Evolutionary conservation across 345 rosid species (phyloP), one percentile per base, ranked within the genome.

Genomic region (Eucalyptus caleyi): DNA sequence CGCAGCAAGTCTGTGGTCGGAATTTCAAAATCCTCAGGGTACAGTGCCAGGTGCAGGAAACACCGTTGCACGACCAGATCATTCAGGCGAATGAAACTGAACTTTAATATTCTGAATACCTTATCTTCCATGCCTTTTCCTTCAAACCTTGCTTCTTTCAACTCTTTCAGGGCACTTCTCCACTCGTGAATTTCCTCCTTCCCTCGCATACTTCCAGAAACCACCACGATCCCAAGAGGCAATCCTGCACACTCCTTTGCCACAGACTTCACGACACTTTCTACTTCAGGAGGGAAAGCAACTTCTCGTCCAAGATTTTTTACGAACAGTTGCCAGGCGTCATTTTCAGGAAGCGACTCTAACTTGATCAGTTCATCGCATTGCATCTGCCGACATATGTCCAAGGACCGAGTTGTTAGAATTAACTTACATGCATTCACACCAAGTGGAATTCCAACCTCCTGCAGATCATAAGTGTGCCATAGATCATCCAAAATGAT

Each of bases 1-100:
- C 2, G 67, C 67, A 60, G 16, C 32, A 60, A 60, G 8, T 27
- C 4, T 60, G 0, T 0, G 0, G 8, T 27, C 8, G 0, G 0
- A 27, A 60, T 11, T 11, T 0, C 0, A 27, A 27, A 60, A 60
- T 60, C 67, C 67, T 60, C 67, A 27, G 67, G 32, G 32, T 60
- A 60, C 32, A 60, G 32, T 60, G 67, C 32, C 67, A 60, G 32
- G 1, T 60, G 32, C 67, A 60, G 67, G 67, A 60, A 60, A 60
- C 32, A 27, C 67, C 4, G 16, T 60, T 27, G 67, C 32, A 60
- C 67, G 0, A 60, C 67, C 0, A 0, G 67, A 60, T 60, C 67
- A 2, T 60, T 10, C 32, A 60, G 67, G 67, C 32, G 32, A 0
- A 4, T 4, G 0, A 27, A 60, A 26, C 67, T 60, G 32, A 60